These are phyloP conservation scores for Xerocomus amazonicus DNA, from an alignment of 1,284 basidiomycete genomes.

Conservation along the genomic window DNA sequence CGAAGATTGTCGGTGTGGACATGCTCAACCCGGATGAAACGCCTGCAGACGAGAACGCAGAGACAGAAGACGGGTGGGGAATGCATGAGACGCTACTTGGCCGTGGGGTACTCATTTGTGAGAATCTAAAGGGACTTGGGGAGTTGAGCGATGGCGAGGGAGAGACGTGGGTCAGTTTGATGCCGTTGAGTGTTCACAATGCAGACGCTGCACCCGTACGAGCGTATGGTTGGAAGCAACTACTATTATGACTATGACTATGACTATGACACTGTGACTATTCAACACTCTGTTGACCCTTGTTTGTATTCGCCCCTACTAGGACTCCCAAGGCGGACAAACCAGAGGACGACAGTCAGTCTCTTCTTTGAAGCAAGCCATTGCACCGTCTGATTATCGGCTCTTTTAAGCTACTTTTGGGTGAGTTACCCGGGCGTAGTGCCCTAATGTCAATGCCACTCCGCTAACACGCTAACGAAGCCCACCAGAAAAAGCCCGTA, in stretches of 20 bases:
- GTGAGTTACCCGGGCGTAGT: not conserved
- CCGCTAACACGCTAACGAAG: conserved; percentile 1
- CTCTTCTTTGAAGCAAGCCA: no score
- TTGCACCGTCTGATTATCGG: no score
- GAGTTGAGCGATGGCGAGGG: conserved; percentile 23
- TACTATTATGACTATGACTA: no score
- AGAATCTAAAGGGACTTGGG: conserved; percentile 58
- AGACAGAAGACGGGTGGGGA: conserved; percentile 26
- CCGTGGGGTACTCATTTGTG: conserved; percentile 57
- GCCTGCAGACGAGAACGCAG: conserved; percentile 16
- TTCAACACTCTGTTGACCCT: conserved; percentile 5
- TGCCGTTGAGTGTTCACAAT: conserved; percentile 53
- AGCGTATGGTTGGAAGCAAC: conserved; percentile 50
- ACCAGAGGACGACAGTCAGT: no score
- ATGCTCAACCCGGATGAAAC: conserved; percentile 66
- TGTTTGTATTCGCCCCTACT: conserved; percentile 10
- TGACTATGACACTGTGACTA: no score
- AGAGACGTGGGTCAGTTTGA: conserved; percentile 47
- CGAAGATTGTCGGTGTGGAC: conserved; percentile 57
- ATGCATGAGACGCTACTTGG: conserved; percentile 58
- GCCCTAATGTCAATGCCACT: not conserved
- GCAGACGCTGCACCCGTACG: conserved; percentile 67
- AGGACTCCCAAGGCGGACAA: conserved; percentile 1
- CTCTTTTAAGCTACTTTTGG: no score
- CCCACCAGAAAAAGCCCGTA: conserved; percentile 6